Conservation (phyloP, 2,329 filamentous ascomycete species). For the Fusarium equiseti region DNA sequence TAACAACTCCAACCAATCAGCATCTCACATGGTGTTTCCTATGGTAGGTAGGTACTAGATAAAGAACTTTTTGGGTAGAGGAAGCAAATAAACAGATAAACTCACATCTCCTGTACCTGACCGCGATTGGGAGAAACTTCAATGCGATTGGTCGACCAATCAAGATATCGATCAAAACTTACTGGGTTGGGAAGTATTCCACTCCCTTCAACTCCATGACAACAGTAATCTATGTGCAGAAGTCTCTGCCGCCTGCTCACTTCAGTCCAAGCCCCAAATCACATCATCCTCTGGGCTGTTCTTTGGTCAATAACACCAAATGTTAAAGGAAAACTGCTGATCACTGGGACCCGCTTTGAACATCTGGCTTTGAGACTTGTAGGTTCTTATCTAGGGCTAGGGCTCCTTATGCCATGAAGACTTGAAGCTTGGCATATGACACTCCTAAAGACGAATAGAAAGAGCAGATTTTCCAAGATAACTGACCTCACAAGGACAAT, state of each 20-base stretch:
- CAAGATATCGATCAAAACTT: not conserved
- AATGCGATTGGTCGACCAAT: not conserved
- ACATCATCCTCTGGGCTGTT: constrained; percentile 1
- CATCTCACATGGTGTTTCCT: not conserved
- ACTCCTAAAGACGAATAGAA: not conserved
- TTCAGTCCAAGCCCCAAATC: not conserved
- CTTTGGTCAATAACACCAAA: not conserved
- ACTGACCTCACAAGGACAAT: not conserved
- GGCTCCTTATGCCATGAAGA: not conserved
- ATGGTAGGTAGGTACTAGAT: not conserved
- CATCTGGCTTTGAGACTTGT: not conserved
- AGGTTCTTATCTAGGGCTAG: constrained; percentile 8
- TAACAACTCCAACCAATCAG: not conserved
- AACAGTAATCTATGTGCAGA: not conserved
- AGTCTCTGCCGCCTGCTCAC: not conserved
- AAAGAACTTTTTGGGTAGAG: not conserved
- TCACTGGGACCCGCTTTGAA: not conserved
- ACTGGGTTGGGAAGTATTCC: not conserved
- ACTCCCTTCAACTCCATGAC: not conserved
- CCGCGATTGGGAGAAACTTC: not conserved
- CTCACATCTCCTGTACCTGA: not conserved
- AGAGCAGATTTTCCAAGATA: not conserved
- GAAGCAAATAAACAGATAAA: not conserved
- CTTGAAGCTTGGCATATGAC: not conserved
- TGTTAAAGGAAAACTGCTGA: not conserved